Conservation (phyloP, 2,329 filamentous ascomycete species). For the Geoglossum cookeanum region DNA sequence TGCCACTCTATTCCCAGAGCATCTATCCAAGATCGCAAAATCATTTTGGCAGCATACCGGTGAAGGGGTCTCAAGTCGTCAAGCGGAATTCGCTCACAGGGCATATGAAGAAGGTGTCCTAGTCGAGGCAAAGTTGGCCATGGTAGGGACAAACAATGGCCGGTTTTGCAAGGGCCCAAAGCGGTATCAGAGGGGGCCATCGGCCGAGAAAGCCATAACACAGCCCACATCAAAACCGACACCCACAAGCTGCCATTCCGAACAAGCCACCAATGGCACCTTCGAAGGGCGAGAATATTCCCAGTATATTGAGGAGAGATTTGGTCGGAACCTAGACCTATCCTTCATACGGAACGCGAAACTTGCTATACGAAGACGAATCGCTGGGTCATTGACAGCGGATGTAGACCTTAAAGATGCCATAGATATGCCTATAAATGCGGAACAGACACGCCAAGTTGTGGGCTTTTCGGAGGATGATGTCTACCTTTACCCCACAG, state of each 20-base stretch:
- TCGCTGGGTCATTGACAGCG: constrained; percentile 64
- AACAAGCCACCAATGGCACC: constrained; percentile 7
- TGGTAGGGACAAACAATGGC: constrained; percentile 13
- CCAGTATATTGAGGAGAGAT: constrained; percentile 81
- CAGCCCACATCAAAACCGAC: constrained; percentile 12
- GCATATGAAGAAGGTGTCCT: constrained; percentile 53
- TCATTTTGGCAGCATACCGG: constrained; percentile 95
- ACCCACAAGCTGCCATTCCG: constrained; percentile 8
- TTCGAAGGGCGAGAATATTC: constrained; percentile 44
- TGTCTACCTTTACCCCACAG: constrained; percentile 71
- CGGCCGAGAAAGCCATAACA: constrained; percentile 10
- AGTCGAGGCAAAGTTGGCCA: constrained; percentile 25
- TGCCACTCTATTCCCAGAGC: constrained; percentile 48
- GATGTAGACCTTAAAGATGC: constrained; percentile 47
- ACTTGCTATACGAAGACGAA: constrained; percentile 66
- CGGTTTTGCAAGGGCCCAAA: constrained; percentile 47
- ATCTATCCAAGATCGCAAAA: constrained; percentile 57
- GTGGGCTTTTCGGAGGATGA: constrained; percentile 62
- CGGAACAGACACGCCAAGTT: constrained; percentile 24
- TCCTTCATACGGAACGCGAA: constrained; percentile 66
- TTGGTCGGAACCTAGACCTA: constrained; percentile 74
- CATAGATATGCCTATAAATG: constrained; percentile 29
- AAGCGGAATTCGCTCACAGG: constrained; percentile 72
- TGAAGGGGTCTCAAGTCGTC: constrained; percentile 76
- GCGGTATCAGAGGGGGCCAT: constrained; percentile 52